A percentile compares a stretch with the other conserved stretches of the same genome.
phyloP scores from a whole-genome alignment of 257 asterid genomes.

The Solanum neorickii region DNA sequence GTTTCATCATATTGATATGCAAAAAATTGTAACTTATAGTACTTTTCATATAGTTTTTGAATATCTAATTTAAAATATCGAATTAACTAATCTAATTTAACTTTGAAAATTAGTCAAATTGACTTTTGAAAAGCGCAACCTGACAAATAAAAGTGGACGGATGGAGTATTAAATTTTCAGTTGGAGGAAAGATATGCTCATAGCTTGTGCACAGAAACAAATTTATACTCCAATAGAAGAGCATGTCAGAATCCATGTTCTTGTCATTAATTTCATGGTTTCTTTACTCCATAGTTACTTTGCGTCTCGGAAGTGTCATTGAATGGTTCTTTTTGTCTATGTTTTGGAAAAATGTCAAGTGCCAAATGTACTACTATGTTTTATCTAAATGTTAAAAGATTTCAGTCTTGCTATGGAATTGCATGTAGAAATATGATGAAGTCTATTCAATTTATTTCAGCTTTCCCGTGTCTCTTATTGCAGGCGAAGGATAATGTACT shows the following conservation, averaged over 20 bases:
- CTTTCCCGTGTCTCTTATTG: neutral
- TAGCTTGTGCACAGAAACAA: neutral
- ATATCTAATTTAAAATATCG: too few relatives aligned
- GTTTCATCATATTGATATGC: too few relatives aligned
- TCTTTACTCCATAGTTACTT: neutral
- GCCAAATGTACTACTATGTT: neutral
- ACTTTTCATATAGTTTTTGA: too few relatives aligned
- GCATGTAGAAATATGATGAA: neutral
- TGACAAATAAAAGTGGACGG: too few relatives aligned
- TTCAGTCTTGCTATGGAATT: neutral
- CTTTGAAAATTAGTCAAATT: too few relatives aligned
- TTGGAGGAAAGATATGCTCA: neutral
- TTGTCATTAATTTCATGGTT: neutral
- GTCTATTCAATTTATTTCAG: neutral
- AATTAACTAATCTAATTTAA: too few relatives aligned
- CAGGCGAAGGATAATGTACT: constrained; percentile 84
- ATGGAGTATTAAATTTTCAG: neutral
- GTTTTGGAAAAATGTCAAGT: neutral
- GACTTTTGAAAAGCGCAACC: too few relatives aligned
- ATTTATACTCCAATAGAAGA: neutral
- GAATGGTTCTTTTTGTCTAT: neutral
- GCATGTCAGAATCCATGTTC: neutral
- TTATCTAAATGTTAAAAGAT: neutral
- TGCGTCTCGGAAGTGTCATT: neutral
- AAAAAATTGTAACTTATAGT: too few relatives aligned